Evolutionary conservation across 495 filamentous ascomycete genomes (phyloP), one percentile per base, ranked within the genome.

Genomic region (Trichocladium antarcticum): DNA sequence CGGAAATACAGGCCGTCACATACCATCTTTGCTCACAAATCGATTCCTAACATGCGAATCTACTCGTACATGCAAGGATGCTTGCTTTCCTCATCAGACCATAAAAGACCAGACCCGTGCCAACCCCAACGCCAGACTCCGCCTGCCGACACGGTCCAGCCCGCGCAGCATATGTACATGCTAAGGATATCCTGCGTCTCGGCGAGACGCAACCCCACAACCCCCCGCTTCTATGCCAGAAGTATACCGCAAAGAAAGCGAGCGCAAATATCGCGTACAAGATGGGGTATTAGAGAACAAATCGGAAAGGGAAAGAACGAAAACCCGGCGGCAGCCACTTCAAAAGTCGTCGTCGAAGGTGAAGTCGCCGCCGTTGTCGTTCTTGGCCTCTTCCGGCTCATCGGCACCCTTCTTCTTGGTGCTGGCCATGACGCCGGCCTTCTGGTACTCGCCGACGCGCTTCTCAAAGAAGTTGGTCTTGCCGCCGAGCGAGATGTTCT

Each of bases 391-490:
- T 16, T 64, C 57, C 8, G 53, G 45, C n/a, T 58, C 74, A 16
- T 78, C 69, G 3, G 73, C 70, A n/a, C 68, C 59, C 53, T 74
- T 71, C 80, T 95, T 92, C 70, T 88, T 86, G 62, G 85, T 87
- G 72, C 83, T 85, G 54, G 81, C 83, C 88, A 98, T 97, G 61
- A 98, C 92, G 71, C 93, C 92, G 39, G 93, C 89, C 77, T 98
- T 98, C 72, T 98, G 92, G 79, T 98, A 98, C 64, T 98, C 92
- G 69, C 85, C 93, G 35, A 98, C 92, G 51, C 92, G 85, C 85
- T 98, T 98, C 82, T 98, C 92, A 69, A 98, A 98, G 85, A 98
- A 98, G 78, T 98, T 98, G 68, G 92, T 98, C 83, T 98, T 98
- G 69, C 92, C 92, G 22, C 89, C 86, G 27, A 98, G 76, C 9